Conservation (phyloP, 2,329 filamentous ascomycete species). For the Akanthomyces muscarius region DNA sequence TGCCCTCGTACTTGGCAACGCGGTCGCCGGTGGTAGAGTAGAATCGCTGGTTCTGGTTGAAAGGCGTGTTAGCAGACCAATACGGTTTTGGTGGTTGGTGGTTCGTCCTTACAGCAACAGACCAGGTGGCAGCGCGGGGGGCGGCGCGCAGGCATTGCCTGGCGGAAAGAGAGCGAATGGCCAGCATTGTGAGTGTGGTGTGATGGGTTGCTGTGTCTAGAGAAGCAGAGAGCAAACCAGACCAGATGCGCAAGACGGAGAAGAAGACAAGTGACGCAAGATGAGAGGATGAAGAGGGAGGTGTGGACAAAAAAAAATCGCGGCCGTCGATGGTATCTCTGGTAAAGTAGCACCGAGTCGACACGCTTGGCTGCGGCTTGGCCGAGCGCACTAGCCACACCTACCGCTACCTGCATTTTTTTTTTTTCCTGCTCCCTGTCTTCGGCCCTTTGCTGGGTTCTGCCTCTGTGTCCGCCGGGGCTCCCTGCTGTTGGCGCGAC, state of each 20-base stretch:
- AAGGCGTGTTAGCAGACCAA: conserved; percentile 7
- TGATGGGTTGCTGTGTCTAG: conserved; percentile 7
- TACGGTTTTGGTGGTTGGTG: conserved; percentile 11
- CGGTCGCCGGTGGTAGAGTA: conserved; percentile 64
- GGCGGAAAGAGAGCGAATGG: conserved; percentile 72
- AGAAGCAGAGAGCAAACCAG: conserved; percentile 23
- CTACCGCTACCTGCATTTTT: background rate
- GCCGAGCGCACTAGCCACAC: conserved; percentile 16
- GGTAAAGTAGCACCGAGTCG: conserved; percentile 3
- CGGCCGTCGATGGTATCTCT: conserved; percentile 18
- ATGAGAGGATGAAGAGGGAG: conserved; percentile 19
- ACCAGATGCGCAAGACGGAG: conserved; percentile 21
- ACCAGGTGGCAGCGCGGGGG: conserved; percentile 47
- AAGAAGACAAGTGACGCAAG: conserved; percentile 23
- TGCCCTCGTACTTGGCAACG: conserved; percentile 90
- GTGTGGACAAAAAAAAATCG: conserved; percentile 21
- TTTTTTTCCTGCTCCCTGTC: background rate
- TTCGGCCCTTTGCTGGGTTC: conserved; percentile 10
- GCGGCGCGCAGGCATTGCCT: conserved; percentile 73
- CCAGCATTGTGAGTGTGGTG: conserved; percentile 64
- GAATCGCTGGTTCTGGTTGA: conserved; percentile 49
- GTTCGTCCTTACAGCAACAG: conserved; percentile 30
- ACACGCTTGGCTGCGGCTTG: conserved; percentile 14
- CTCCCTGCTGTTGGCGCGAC: conserved; percentile 20
- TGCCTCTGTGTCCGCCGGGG: conserved; percentile 13